Evolutionary conservation across 345 rosid species (phyloP).

Genomic region (Syzygium aqueum): DNA sequence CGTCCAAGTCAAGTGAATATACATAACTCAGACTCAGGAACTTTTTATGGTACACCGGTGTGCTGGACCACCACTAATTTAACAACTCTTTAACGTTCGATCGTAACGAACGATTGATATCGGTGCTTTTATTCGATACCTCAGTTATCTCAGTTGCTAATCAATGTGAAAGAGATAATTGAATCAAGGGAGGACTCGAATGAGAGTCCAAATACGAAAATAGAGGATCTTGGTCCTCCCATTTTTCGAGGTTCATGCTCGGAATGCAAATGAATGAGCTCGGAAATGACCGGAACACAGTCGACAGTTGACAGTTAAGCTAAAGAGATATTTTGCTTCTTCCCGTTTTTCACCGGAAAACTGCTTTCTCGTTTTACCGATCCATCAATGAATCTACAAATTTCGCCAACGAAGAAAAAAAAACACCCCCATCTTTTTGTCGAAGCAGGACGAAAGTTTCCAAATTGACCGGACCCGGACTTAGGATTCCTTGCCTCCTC

Average conservation of each 20-base stretch:
- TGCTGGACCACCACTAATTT: not conserved
- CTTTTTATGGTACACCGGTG: not conserved
- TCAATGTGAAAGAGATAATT: not conserved
- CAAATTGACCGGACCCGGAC: not conserved
- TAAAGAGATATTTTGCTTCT: not conserved
- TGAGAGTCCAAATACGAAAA: accelerated
- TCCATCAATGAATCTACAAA: not conserved
- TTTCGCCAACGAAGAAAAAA: not conserved
- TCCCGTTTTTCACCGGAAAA: not conserved
- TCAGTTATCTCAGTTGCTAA: not conserved
- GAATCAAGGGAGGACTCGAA: not conserved
- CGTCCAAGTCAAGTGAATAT: not conserved
- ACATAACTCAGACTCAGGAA: not conserved
- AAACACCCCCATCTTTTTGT: not conserved
- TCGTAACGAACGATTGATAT: accelerated
- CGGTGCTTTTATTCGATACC: not conserved
- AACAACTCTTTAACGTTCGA: not conserved
- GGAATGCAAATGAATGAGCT: not conserved
- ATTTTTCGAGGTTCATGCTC: not conserved
- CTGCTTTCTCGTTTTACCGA: not conserved
- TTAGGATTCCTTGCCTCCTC: not conserved
- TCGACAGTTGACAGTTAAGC: not conserved
- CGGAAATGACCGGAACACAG: accelerated
- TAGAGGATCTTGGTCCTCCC: accelerated
- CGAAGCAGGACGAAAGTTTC: not conserved